Evolutionary conservation across 208 protist species (phyloP).

Genomic region (Acanthamoeba culbertsoni): DNA sequence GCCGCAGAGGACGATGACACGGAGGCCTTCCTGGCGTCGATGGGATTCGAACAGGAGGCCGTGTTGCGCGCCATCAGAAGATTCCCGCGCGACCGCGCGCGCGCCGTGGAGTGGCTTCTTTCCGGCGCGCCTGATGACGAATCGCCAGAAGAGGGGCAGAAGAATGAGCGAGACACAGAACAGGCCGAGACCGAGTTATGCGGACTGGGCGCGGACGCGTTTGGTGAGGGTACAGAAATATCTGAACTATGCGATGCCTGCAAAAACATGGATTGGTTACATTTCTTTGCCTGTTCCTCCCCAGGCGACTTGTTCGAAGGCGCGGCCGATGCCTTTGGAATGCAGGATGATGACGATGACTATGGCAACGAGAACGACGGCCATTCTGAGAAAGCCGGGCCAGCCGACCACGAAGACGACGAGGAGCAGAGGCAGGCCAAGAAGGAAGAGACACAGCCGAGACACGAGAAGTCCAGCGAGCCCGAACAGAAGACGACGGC

Average conservation of each 20-base stretch:
- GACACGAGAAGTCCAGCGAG: too few relatives aligned
- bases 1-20: neutral
- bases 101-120: conserved; percentile 10
- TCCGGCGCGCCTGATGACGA: neutral
- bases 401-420: conserved; percentile 47
- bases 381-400: too few relatives aligned
- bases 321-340: neutral
- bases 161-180: neutral
- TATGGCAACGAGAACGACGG: neutral
- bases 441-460: too few relatives aligned
- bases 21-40: neutral
- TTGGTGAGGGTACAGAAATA: neutral
- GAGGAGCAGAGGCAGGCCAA: neutral
- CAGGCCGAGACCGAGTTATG: neutral
- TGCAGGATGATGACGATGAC: neutral
- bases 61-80: neutral
- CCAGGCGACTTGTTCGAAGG: neutral
- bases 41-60: neutral
- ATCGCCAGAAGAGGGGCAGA: too few relatives aligned
- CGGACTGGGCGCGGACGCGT: neutral
- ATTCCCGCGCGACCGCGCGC: neutral
- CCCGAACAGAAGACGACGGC: neutral
- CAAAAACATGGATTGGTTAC: neutral
- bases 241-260: neutral
- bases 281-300: neutral